Evolutionary conservation across 805 yeast species (phyloP), one percentile per base, ranked within the genome.

Genomic region (Sugiyamaella marilandica): DNA sequence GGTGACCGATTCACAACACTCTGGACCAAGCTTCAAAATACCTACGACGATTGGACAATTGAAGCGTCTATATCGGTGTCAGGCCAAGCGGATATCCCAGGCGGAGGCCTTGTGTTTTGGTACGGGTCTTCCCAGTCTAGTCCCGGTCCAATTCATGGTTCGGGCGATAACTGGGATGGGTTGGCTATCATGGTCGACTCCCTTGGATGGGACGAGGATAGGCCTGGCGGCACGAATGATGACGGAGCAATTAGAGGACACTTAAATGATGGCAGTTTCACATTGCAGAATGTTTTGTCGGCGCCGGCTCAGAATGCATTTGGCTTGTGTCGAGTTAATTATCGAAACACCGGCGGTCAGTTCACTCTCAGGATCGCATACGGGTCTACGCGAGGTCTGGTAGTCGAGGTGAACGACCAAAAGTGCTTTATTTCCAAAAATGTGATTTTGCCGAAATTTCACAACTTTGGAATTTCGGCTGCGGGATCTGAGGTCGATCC

Each of bases 31-130:
- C 41, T 50, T 14, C 44, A 57, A n/a, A 62, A 67, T 14, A 56
- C 64, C 10, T 60, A 52, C 47, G 62, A 56, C 10, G 67, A 62
- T 44, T 72, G 73, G 72, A 66, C 71, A 13, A 47, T 67, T 1
- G 73, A 71, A 45, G 50, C 63, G 14, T 47, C 58, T 10, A 54
- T 67, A 50, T 59, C 67, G 0, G 69, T 63, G 1, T 55, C 63
- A 13, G 71, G 70, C 10, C 55, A 64, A n/a, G 66, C 55, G 9
- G 58, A 61, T 14, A 55, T 60, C 3, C 60, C 62, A 10, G 71
- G 70, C 21, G 70, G 71, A 8, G 74, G 74, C 1, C 51, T 72
- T 45, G 70, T 69, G 2, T 41, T 72, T 21, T 72, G 74, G 72
- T 68, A 65, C 53, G 61, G 71, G 14, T 56, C 58, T 5, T 51